A percentile compares a stretch with the other conserved stretches of the same genome.
Evolutionary conservation across 257 asterid genomes (phyloP).

Genomic region (Pogostemon cablin): DNA sequence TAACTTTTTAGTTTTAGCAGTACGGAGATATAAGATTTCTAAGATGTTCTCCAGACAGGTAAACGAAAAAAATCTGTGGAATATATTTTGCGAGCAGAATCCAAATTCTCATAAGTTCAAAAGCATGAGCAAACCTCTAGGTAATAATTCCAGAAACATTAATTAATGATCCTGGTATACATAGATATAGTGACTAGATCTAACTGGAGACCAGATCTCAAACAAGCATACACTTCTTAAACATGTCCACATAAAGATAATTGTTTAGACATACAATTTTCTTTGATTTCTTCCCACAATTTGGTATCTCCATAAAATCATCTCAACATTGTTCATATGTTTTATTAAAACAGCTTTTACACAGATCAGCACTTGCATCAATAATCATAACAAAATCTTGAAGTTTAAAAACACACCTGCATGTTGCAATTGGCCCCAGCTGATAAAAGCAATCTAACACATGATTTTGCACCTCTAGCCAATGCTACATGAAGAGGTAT

Average conservation of each 20-base stretch:
- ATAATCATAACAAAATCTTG: constrained; percentile 24
- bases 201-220: constrained; percentile 28
- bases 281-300: constrained; percentile 7
- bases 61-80: constrained; percentile 21
- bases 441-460: constrained; percentile 89
- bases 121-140: constrained; percentile 22
- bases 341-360: constrained; percentile 15
- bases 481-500: constrained; percentile 97
- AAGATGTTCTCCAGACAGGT: constrained; percentile 17
- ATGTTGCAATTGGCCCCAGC: constrained; percentile 92
- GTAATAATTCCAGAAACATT: constrained; percentile 12
- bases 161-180: constrained; percentile 19
- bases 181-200: constrained; percentile 23
- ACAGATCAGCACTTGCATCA: constrained; percentile 11
- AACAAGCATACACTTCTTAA: constrained; percentile 20
- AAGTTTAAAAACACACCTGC: constrained; percentile 61
- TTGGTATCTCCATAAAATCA: constrained; percentile 17
- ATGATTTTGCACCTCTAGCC: constrained; percentile 98
- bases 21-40: constrained; percentile 17
- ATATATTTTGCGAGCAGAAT: not conserved
- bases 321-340: constrained; percentile 21
- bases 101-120: constrained; percentile 20
- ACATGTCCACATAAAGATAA: constrained; percentile 4
- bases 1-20: not conserved
- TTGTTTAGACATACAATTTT: constrained; percentile 13